Base-by-base conservation (phyloP, 208 protist genomes). In the Novymonas esmeraldas region DNA sequence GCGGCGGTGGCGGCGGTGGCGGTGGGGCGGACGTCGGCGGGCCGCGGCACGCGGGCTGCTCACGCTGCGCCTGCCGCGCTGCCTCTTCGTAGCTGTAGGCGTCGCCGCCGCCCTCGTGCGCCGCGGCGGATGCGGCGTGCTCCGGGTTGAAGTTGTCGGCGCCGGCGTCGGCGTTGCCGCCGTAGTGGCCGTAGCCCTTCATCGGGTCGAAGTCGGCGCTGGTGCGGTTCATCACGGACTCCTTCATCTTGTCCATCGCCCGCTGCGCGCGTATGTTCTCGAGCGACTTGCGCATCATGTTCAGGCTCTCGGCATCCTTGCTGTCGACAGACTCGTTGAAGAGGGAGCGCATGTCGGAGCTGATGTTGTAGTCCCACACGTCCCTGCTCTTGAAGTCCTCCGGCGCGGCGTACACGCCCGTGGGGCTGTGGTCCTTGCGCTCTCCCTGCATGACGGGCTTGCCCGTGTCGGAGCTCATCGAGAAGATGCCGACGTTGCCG, bases 191-290 rank as follows among this genome's bases (percentile, higher is more conserved):
- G 52, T 58, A 65, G 33, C 50, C 50, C 56, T 78, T 74, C 63
- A 76, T 61, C 22, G 71, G 61, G 55, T 76, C 65, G 64, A 45
- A 52, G 42, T 69, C 73, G 4, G 49, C 28, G n/a, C 46, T 16
- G 2, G 70, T 65, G 7, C 59, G 79, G 44, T 89, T 88, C 75
- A 94, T 78, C 39, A 80, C 84, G 4, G 79, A 84, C 64, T 94
- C 87, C 78, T 93, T 94, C 91, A 94, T 94, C 46, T 85, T 90
- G 46, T 92, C 84, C 81, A 89, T 93, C 22, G 79, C 82, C 1
- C 86, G 79, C 73, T 88, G 82, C 22, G 85, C 81, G 18, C 84
- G 81, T 24, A 94, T 92, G 70, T 91, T 94, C 71, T 96, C 88
- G 20, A 96, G 71, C 18, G 87, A 92, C 78, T 93, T 80, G 60